Conservation (phyloP, 2,329 filamentous ascomycete species). For the Cercospora zeina region DNA sequence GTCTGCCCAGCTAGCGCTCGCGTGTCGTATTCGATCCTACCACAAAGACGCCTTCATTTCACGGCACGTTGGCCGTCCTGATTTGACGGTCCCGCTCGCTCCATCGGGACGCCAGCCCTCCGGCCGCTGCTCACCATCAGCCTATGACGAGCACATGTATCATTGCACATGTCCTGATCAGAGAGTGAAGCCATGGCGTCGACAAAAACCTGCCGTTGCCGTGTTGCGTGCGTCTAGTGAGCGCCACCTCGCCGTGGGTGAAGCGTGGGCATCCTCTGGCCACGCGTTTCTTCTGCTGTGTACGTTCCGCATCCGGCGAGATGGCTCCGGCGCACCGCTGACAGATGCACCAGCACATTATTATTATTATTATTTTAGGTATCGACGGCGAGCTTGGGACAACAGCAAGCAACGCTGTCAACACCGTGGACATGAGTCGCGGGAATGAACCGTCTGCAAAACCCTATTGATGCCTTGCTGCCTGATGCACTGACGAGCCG, state of each 20-base stretch:
- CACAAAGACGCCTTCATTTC: background rate
- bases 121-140: background rate
- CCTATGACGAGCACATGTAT: background rate
- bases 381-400: background rate
- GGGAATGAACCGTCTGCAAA: too few relatives aligned
- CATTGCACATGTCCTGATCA: background rate
- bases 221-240: slow-evolving; percentile 1
- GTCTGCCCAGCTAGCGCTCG: slow-evolving; percentile 1
- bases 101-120: background rate
- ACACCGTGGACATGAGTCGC: too few relatives aligned
- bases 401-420: background rate
- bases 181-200: background rate
- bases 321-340: background rate
- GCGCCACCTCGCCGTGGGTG: slow-evolving; percentile 15
- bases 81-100: background rate
- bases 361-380: too few relatives aligned
- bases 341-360: background rate
- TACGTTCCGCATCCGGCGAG: too few relatives aligned
- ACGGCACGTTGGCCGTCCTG: background rate
- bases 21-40: background rate
- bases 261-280: background rate
- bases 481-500: background rate
- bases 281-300: background rate
- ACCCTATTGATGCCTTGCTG: slow-evolving; percentile 1
- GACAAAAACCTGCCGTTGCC: background rate